Evolutionary conservation across 768 basidiomycete genomes (phyloP), one percentile per base, ranked within the genome.

Genomic region (Mycena amicta): DNA sequence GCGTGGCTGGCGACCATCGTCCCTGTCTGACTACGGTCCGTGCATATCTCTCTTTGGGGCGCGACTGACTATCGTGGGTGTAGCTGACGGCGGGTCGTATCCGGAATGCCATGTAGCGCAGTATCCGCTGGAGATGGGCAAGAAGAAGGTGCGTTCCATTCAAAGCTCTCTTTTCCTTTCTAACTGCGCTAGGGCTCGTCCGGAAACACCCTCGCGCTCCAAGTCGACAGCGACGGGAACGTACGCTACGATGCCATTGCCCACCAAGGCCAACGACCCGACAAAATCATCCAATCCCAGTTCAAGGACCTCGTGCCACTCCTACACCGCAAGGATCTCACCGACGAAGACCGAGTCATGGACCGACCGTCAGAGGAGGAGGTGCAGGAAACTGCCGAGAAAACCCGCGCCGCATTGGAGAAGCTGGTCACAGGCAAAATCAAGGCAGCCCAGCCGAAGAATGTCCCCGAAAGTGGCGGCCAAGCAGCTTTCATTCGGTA

Each of bases 241-340:
- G 95, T 98, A 52, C 89, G 93, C 62, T 99, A 98, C 70, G 95
- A 97, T 73, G 95, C 92, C 52, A 98, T 98, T 65, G 96, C 96
- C 8, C 89, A 89, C 60, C 95, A 98, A 74, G 97, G 97, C 39
- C 92, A 97, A 68, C 87, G 93, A 22, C 80, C 83, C 1, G 93
- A 90, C 65, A 92, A 92, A 71, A 75, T 86, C 53, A 83, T 98
- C 12, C 96, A 98, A 70, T 94, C 95, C 0, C 93, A 95, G 66
- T 98, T 97, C 80, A 98, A 97, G 71, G 97, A 98, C 70, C 88
- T 99, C 26, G 94, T 99, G 0, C 97, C 97, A 1, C 82, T 99
- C 1, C 78, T 84, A 0, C 87, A 97, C 68, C 86, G 97, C 29
- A 93, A 90, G 70, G 97, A 99, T 68, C 75, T 98, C 20, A 82